phyloP scores from a whole-genome alignment of 345 rosid species.

The Citrus reticulata region DNA sequence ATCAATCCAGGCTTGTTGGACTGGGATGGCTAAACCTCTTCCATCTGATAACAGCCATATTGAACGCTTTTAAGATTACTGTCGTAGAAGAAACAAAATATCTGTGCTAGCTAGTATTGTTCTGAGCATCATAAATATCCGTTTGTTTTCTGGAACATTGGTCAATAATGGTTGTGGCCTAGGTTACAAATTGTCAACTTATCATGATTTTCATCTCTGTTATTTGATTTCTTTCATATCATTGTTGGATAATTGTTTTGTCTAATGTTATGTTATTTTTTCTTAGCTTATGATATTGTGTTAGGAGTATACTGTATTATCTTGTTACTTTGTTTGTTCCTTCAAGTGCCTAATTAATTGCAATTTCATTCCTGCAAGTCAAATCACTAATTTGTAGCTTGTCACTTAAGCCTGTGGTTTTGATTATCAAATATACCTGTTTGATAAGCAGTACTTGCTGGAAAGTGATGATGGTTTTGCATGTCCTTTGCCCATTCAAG shows the following conservation, averaged over 20 bases:
- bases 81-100: not conserved
- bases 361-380: not conserved
- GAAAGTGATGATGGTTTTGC: constrained; percentile 22
- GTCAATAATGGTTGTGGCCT: not conserved
- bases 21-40: not conserved
- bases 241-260: not conserved
- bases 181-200: not conserved
- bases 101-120: not conserved
- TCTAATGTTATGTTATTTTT: no score
- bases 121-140: not conserved
- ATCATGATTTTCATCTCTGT: not conserved
- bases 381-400: not conserved
- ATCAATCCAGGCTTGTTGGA: not conserved
- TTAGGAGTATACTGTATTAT: not conserved
- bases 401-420: not conserved
- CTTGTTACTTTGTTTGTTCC: not conserved
- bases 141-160: not conserved
- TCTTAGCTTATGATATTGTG: not conserved
- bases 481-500: constrained; percentile 27
- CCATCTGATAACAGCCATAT: not conserved
- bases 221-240: not conserved
- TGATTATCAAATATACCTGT: constrained; percentile 3
- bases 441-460: constrained; percentile 24
- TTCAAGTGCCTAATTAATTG: not conserved
- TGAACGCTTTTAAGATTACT: not conserved